Base-by-base conservation (phyloP, 225 moss, liverwort and hornwort genomes). In the Neckera pumila region DNA sequence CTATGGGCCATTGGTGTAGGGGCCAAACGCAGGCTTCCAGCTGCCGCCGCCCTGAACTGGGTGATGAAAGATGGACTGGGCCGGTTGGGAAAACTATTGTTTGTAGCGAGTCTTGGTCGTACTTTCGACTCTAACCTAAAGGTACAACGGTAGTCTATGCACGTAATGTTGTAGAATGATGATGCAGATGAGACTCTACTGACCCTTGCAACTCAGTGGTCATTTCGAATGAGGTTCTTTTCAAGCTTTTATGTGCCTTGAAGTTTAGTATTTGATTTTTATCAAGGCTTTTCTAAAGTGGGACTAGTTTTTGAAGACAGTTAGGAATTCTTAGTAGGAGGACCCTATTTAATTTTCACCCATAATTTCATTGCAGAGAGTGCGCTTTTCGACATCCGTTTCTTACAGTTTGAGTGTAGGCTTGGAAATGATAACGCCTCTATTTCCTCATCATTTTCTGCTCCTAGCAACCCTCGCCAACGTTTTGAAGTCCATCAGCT, bases 21-120 rank as follows among this genome's bases (percentile, higher is more conserved):
- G 87, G 98, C 97, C 64, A 95, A 91, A 87, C 95, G 93, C 82
- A 93, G 94, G 81, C 92, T 98, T 86, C 98, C 98, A 89, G 93
- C 97, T 86, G 97, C 98, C 87, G 97, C 98, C 83, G 96, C 94
- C 75, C 89, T 98, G 92, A 98, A 97, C 76, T 98, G 98, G 98
- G 96, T 98, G 54, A 90, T 98, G 85, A 98, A 97, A 90, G 98
- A 98, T 92, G 98, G 98, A 83, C 90, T 98, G 82, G 98, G 98
- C 60, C 95, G 98, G 53, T 91, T 97, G 79, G 98, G 98, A 51
- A 94, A 96, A 85, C 93, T 98, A 80, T 83, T 90, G 20, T 98
- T 94, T 82, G 93, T 97, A 30, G 96, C 95, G 7, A 87, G 92
- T 82, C 93, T 96, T 83, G 97, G 96, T 57, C 95, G 93, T 67